Base-by-base conservation (phyloP, 2,329 filamentous ascomycete species). In the Epicoccum nigrum region DNA sequence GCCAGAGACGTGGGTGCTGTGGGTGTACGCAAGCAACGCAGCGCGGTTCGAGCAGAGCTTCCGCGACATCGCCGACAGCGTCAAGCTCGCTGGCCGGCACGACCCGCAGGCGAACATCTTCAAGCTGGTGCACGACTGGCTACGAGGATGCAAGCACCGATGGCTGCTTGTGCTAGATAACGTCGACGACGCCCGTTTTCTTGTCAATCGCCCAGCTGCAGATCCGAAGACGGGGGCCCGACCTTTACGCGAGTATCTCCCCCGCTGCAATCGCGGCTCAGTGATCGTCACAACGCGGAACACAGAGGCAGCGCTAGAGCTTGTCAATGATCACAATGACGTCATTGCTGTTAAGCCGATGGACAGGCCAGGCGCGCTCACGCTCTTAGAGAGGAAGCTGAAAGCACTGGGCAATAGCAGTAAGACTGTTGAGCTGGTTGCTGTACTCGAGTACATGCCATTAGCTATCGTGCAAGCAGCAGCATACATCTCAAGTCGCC, bases 111-210 rank as follows among this genome's bases (percentile, higher is more conserved):
- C 31, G 1, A 34, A 62, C 40, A 44, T 60, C 2, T 51, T 60
- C 11, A 34, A 56, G 55, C 42, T 60, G 4, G 46, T 63, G 23
- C 44, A 56, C 25, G 32, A 43, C 35, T 47, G 45, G 53, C 45
- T 56, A 17, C 16, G 31, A 11, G 9, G 41, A 12, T n/a, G 20
- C 7, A 44, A 50, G 35, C 25, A 48, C 13, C 16, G 20, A 27
- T 65, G 60, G 62, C 32, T 64, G 25, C 30, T 65, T 2, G 49
- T 64, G 5, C 50, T 65, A 1, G 61, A 65, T 41, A 65, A 63
- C 31, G 51, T 43, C 7, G 58, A 64, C 27, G 41, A 64, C 47
- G 46, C 48, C 35, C 19, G 11, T 9, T 35, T 57, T 32, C 45
- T 60, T 28, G 16, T 9, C n/a, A 25, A 4, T 7, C 9, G 16